Conservation (phyloP, 768 basidiomycete genomes). For the Termitomyces sp. region DNA sequence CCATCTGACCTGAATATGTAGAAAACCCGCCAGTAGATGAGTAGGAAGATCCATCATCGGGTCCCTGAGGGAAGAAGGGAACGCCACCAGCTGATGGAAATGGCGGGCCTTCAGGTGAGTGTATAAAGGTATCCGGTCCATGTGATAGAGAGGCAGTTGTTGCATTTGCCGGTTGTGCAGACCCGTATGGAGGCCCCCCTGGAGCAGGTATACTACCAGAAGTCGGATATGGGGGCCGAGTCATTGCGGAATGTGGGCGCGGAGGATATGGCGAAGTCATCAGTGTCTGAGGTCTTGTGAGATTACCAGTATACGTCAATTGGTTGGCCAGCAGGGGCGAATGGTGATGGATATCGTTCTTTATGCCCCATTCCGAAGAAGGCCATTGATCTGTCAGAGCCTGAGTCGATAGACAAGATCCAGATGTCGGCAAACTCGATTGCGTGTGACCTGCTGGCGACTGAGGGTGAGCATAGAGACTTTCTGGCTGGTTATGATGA, state of each 20-base stretch:
- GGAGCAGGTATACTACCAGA: neutral
- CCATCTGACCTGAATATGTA: conserved; percentile 12
- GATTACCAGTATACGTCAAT: conserved; percentile 17
- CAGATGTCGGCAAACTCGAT: conserved; percentile 9
- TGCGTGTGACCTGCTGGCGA: conserved; percentile 1
- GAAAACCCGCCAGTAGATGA: conserved; percentile 4
- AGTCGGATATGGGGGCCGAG: conserved; percentile 1
- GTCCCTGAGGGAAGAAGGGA: conserved; percentile 6
- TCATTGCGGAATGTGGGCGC: conserved; percentile 20
- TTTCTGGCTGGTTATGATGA: neutral
- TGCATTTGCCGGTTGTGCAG: conserved; percentile 2
- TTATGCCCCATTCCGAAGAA: conserved; percentile 34
- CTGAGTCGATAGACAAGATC: conserved; percentile 1
- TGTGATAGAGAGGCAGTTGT: conserved; percentile 8
- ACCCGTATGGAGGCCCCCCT: neutral
- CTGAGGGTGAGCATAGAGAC: neutral
- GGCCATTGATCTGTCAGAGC: conserved; percentile 27
- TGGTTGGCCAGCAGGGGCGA: conserved; percentile 11
- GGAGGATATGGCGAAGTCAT: conserved; percentile 16
- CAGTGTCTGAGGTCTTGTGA: conserved; percentile 26
- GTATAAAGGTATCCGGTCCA: conserved; percentile 2
- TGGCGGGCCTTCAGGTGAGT: conserved; percentile 8
- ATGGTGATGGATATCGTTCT: conserved; percentile 10
- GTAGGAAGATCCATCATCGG: conserved; percentile 7
- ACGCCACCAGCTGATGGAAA: conserved; percentile 15